Evolutionary conservation across 306 rosid genomes (phyloP), one percentile per base, ranked within the genome.

Genomic region (Mucuna pruriens): DNA sequence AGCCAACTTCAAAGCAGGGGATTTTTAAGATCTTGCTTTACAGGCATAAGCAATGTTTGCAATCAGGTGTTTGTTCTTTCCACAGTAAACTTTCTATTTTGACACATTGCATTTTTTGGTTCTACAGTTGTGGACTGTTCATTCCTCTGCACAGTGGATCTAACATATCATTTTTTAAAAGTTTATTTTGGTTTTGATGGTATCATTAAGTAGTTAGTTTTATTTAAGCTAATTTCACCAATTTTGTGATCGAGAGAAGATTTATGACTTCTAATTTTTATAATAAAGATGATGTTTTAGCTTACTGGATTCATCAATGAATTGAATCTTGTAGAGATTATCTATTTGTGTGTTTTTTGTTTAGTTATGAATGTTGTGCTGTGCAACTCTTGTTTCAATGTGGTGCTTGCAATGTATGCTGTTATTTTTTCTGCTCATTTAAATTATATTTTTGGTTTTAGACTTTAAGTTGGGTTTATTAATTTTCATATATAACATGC

Each of bases 1-100:
- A 79, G 84, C 84, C 98, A 91, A 79, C 97, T 93, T 61, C 99
- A 95, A 76, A 93, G 97, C 90, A 91, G 98, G 88, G 97, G 96
- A 20, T 93, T 95, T 84, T 79, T 93, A 70, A 88, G 97, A 73
- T 90, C 98, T 64, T 95, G 98, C 91, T 81, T 93, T 77, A 75
- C 80, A 34, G 89, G 86, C 91, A 91, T 93, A 74, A 87, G 92
- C 91, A 93, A 86, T 90, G 82, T 89, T 85, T 91, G 92, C 39
- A 82, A 71, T 84, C 96, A 95, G 98, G 99, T 95, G 78, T 79
- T 71, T 84, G 17, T 80, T 76, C 84, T 66, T 61, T 75, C 74
- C 25, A 20, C 77, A 42, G 17, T 74, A 54, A 76, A 17, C 36
- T 25, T 68, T 78, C 62, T 48, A 23, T 34, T 63, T 38, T 20